Evolutionary conservation across 495 filamentous ascomycete genomes (phyloP).

Genomic region (Evansstolkia leycettana): DNA sequence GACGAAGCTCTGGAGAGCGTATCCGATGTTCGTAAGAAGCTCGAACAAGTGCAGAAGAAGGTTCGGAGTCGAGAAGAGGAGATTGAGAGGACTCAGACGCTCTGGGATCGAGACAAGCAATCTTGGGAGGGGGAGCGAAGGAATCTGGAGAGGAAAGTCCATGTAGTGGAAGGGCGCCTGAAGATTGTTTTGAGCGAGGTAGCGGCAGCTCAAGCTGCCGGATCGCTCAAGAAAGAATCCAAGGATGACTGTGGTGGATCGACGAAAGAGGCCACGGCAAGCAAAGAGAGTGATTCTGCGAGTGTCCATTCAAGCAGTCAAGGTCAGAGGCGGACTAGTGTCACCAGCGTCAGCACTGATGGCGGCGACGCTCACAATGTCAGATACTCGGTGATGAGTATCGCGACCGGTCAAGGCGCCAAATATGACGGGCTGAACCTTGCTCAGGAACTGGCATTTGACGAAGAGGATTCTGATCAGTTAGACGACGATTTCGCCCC

Average conservation of each 20-base stretch:
- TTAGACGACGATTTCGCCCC: slow-evolving; percentile 21
- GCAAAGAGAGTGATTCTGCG: slow-evolving; percentile 53
- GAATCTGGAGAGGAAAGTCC: slow-evolving; percentile 66
- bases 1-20: slow-evolving; percentile 71
- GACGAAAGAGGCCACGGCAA: slow-evolving; percentile 22
- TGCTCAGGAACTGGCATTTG: slow-evolving; percentile 82
- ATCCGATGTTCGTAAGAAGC: slow-evolving; percentile 60
- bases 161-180: slow-evolving; percentile 77
- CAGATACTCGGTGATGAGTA: slow-evolving; percentile 54
- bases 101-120: slow-evolving; percentile 74
- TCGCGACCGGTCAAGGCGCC: slow-evolving; percentile 36
- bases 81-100: slow-evolving; percentile 54
- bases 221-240: slow-evolving; percentile 11
- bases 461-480: slow-evolving; percentile 49
- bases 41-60: slow-evolving; percentile 70
- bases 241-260: slow-evolving; percentile 12
- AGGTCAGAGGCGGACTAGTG: slow-evolving; percentile 38
- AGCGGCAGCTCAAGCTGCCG: slow-evolving; percentile 54
- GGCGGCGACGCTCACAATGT: slow-evolving; percentile 26
- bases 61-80: slow-evolving; percentile 76
- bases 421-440: slow-evolving; percentile 61
- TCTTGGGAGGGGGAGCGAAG: slow-evolving; percentile 72
- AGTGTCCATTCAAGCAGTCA: slow-evolving; percentile 71
- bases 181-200: slow-evolving; percentile 77
- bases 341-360: slow-evolving; percentile 54